These are phyloP conservation scores for Cnidoscolus chayamansa DNA, from an alignment of 441 rosid genomes.

Conservation along the genomic window DNA sequence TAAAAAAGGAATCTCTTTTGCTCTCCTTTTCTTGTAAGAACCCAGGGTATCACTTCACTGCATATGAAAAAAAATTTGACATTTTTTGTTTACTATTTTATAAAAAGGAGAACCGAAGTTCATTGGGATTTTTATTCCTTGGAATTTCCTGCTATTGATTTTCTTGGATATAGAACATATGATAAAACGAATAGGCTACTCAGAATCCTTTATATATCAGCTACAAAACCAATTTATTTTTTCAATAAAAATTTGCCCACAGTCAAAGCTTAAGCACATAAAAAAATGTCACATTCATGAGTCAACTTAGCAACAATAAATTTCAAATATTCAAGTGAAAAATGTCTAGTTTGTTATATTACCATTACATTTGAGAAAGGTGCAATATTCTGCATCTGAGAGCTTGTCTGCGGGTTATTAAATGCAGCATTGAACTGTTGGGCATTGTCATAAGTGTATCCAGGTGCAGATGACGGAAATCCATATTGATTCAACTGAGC, in stretches of 20 bases:
- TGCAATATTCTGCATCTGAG: conserved; percentile 70
- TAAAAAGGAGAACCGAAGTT: too few relatives aligned
- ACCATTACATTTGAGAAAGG: conserved; percentile 84
- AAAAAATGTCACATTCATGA: background rate
- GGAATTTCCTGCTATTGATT: too few relatives aligned
- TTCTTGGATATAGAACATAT: background rate
- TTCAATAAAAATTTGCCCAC: background rate
- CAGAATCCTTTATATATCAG: background rate
- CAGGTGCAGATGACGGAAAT: conserved; percentile 66
- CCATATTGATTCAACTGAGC: conserved; percentile 60
- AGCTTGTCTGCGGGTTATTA: conserved; percentile 51
- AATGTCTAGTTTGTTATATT: conserved; percentile 16
- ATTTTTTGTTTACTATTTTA: too few relatives aligned
- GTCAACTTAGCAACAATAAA: background rate
- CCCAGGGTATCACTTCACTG: too few relatives aligned
- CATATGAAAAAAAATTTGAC: too few relatives aligned
- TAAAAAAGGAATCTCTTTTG: too few relatives aligned
- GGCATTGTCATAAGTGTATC: conserved; percentile 55
- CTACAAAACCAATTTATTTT: background rate
- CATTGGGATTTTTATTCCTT: too few relatives aligned
- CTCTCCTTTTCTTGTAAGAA: too few relatives aligned
- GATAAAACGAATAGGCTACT: background rate
- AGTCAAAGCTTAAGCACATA: background rate
- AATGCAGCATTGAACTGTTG: conserved; percentile 68
- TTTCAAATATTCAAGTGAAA: background rate